These are phyloP conservation scores for Clitoria ternatea DNA, from an alignment of 306 rosid species.

Conservation along the genomic window DNA sequence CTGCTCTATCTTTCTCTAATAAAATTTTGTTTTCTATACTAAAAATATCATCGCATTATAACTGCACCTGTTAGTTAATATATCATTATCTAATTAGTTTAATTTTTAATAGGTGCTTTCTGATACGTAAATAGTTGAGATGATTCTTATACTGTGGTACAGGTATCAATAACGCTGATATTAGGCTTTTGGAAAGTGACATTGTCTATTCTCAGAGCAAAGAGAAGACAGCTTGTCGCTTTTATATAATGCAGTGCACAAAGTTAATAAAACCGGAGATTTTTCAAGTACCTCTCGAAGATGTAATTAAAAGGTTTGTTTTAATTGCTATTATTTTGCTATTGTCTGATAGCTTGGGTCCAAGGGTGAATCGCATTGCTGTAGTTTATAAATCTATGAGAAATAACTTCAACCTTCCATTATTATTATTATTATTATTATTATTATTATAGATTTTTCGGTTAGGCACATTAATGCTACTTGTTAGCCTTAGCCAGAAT, in stretches of 20 bases:
- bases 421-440: too few species aligned
- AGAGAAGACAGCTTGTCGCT: conserved; percentile 58
- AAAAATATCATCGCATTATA: background rate
- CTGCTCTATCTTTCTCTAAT: background rate
- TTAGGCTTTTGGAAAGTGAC: conserved; percentile 52
- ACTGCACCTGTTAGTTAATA: conserved; percentile 4
- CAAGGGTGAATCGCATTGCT: too few species aligned
- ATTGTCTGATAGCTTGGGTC: background rate
- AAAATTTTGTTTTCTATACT: background rate
- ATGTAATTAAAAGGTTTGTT: conserved; percentile 54
- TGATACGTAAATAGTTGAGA: conserved; percentile 21
- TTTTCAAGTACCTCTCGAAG: conserved; percentile 49
- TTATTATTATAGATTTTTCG: too few species aligned
- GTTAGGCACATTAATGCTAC: too few species aligned
- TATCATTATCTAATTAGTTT: background rate
- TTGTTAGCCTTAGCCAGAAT: background rate
- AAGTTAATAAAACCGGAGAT: conserved; percentile 24
- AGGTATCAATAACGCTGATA: conserved; percentile 54
- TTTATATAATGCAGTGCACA: conserved; percentile 62
- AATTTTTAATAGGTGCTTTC: background rate
- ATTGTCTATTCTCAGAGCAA: conserved; percentile 60
- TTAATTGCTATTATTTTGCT: background rate
- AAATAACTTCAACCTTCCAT: background rate
- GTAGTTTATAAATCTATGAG: conserved; percentile 13
- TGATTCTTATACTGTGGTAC: conserved; percentile 30